These are phyloP conservation scores for Beauveria medogensis DNA, from an alignment of 2,329 filamentous ascomycete genomes.

Conservation along the genomic window DNA sequence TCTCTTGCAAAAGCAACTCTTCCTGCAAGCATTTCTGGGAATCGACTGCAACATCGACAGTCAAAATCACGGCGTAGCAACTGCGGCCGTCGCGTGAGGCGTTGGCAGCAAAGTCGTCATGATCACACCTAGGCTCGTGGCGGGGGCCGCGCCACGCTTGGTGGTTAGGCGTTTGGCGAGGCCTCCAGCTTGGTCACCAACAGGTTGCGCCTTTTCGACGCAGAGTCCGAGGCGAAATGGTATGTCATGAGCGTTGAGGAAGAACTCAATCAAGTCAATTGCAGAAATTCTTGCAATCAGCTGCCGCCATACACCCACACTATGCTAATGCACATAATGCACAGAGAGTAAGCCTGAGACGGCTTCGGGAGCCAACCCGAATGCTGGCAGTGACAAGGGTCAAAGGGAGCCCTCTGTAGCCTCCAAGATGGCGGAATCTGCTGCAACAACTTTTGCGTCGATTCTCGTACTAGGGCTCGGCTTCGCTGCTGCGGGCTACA, in stretches of 20 bases:
- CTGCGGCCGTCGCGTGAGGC: not conserved
- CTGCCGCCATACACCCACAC: not conserved
- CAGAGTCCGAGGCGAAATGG: conserved; percentile 19
- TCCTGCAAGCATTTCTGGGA: too few relatives aligned
- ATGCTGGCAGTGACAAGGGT: not conserved
- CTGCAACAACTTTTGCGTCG: conserved; percentile 67
- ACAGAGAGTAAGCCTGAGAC: conserved; percentile 2
- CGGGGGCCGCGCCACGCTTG: not conserved
- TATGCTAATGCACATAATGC: not conserved
- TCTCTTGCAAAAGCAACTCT: too few relatives aligned
- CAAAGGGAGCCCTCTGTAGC: conserved; percentile 29
- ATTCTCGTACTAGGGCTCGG: conserved; percentile 62
- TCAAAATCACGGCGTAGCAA: not conserved
- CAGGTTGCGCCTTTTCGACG: conserved; percentile 20
- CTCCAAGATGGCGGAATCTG: conserved; percentile 63
- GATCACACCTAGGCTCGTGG: not conserved
- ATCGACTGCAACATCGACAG: not conserved
- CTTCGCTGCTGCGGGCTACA: conserved; percentile 60
- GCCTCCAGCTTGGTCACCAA: not conserved
- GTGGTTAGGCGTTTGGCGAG: not conserved
- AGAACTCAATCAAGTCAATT: not conserved
- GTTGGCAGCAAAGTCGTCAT: not conserved
- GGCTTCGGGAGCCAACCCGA: not conserved
- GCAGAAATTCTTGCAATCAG: not conserved
- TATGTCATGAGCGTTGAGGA: conserved; percentile 14